A percentile compares a stretch with the other conserved stretches of the same genome.
phyloP scores from a whole-genome alignment of 495 filamentous ascomycete genomes.

The Hypoxylon fuscum region DNA sequence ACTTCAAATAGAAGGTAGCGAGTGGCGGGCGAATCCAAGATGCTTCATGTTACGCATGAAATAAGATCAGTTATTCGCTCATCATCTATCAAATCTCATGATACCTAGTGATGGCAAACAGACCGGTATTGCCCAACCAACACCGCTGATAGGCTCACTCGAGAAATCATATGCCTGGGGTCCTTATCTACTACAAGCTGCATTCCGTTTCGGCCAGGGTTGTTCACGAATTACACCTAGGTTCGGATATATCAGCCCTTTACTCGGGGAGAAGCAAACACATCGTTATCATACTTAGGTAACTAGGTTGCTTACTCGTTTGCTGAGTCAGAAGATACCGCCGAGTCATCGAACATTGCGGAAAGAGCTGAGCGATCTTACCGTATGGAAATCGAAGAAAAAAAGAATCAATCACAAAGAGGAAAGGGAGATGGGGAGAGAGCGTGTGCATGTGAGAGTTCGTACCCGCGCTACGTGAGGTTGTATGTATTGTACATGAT shows the following conservation, averaged over 20 bases:
- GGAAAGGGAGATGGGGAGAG: neutral
- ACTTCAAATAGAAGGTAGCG: neutral
- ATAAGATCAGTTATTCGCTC: too few relatives aligned
- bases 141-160: neutral
- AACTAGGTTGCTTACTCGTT: neutral
- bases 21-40: neutral
- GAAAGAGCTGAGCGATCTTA: too few relatives aligned
- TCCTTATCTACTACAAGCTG: constrained; percentile 19
- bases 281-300: too few relatives aligned
- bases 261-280: neutral
- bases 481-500: too few relatives aligned
- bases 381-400: too few relatives aligned
- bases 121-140: constrained; percentile 11
- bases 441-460: too few relatives aligned
- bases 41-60: neutral
- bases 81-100: too few relatives aligned
- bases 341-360: neutral
- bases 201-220: neutral
- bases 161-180: neutral
- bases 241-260: too few relatives aligned
- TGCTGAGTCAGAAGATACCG: neutral
- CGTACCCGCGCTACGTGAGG: neutral
- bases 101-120: neutral
- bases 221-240: too few relatives aligned
- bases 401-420: too few relatives aligned